Evolutionary conservation across 2,329 filamentous ascomycete genomes (phyloP).

Genomic region (Fusarium vanettenii): DNA sequence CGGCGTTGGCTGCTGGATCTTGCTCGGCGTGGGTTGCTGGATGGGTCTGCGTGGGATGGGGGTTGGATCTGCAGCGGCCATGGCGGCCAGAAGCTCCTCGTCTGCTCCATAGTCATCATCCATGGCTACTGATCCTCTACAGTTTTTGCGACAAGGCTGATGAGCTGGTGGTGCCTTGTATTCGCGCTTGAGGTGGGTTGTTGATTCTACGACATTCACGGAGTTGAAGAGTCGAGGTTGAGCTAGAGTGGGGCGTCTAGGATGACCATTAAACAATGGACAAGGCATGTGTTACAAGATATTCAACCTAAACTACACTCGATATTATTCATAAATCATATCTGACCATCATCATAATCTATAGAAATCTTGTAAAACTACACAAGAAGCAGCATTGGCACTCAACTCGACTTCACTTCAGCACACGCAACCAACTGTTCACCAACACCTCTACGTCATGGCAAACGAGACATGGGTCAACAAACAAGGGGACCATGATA

Average conservation of each 20-base stretch:
- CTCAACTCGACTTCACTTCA: neutral
- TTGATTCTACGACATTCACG: constrained; percentile 27
- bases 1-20: constrained; percentile 61
- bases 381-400: neutral
- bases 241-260: constrained; percentile 25
- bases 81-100: constrained; percentile 65
- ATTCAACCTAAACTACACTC: neutral
- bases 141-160: neutral
- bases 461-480: neutral
- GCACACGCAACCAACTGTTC: neutral
- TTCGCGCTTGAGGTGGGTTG: neutral
- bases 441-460: neutral
- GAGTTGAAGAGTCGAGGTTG: constrained; percentile 2
- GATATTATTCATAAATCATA: neutral
- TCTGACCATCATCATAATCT: neutral
- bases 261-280: neutral
- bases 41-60: constrained; percentile 41
- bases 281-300: neutral
- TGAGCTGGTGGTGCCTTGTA: neutral
- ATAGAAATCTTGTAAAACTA: neutral
- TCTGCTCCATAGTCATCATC: constrained; percentile 70
- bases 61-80: constrained; percentile 60
- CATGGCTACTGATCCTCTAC: constrained; percentile 40
- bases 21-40: constrained; percentile 57
- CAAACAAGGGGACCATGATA: neutral